phyloP scores from a whole-genome alignment of 768 basidiomycete species.

The Pulveroboletus sp. region DNA sequence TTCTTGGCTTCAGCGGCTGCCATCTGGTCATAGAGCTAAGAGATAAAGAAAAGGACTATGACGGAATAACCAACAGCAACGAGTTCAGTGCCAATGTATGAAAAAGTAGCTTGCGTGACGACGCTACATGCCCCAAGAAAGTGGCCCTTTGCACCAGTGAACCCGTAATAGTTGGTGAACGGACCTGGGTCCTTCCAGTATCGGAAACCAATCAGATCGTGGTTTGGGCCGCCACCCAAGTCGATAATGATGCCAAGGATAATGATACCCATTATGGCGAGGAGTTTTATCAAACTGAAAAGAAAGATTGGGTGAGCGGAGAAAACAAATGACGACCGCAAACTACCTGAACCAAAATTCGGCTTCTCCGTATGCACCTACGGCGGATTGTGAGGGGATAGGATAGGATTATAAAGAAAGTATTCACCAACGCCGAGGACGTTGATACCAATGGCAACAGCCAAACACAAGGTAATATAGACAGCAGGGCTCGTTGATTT shows the following conservation, averaged over 20 bases:
- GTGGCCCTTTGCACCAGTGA: conserved; percentile 44
- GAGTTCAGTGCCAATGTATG: conserved; percentile 57
- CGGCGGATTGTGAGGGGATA: background rate
- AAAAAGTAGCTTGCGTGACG: conserved; percentile 58
- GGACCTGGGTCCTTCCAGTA: conserved; percentile 57
- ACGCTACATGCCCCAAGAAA: conserved; percentile 54
- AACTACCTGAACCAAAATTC: conserved; percentile 48
- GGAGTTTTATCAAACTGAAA: conserved; percentile 48
- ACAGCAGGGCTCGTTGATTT: conserved; percentile 38
- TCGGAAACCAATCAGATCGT: conserved; percentile 48
- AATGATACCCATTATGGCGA: conserved; percentile 44
- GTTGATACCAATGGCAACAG: conserved; percentile 51
- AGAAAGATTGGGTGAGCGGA: background rate
- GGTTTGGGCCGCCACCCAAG: conserved; percentile 54
- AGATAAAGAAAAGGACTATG: background rate
- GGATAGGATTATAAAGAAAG: background rate
- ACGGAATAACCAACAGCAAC: conserved; percentile 34
- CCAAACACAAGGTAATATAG: conserved; percentile 52
- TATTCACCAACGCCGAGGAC: conserved; percentile 37
- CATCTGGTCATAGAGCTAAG: conserved; percentile 22
- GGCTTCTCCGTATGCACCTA: conserved; percentile 43
- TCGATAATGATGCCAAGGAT: conserved; percentile 46
- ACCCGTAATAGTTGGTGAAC: conserved; percentile 42
- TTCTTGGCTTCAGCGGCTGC: conserved; percentile 51
- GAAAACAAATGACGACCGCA: background rate